A percentile compares a stretch with the other conserved stretches of the same genome.
These are phyloP conservation scores for Amylocarpus encephaloides DNA, from an alignment of 2,329 filamentous ascomycete genomes.

Conservation along the genomic window DNA sequence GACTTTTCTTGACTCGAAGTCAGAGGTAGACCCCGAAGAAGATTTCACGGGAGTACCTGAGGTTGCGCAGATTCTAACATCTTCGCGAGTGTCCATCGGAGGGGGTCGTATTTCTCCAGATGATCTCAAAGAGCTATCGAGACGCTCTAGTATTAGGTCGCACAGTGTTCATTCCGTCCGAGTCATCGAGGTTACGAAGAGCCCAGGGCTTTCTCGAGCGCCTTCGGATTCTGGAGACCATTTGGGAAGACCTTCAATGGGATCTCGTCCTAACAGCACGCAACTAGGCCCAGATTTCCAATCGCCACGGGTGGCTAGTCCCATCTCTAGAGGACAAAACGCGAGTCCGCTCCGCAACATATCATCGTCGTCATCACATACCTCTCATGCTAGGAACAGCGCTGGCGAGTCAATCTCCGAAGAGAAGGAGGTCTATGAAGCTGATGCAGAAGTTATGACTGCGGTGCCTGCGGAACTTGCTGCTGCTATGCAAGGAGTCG, in stretches of 20 bases:
- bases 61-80: constrained; percentile 31
- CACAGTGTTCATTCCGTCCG: constrained; percentile 29
- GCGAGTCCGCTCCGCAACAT: constrained; percentile 23
- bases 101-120: constrained; percentile 22
- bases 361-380: constrained; percentile 17
- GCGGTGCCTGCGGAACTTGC: constrained; percentile 23
- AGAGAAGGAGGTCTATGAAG: constrained; percentile 19
- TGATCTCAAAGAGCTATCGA: constrained; percentile 17
- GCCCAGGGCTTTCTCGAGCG: constrained; percentile 19
- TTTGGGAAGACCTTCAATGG: constrained; percentile 13
- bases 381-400: constrained; percentile 14
- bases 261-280: constrained; percentile 22
- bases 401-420: constrained; percentile 27
- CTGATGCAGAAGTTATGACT: constrained; percentile 11
- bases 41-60: constrained; percentile 26
- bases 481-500: constrained; percentile 24
- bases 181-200: constrained; percentile 29
- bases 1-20: constrained; percentile 14
- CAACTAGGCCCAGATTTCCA: constrained; percentile 19
- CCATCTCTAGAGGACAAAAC: constrained; percentile 19
- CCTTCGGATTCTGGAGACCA: constrained; percentile 20
- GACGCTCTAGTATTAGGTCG: constrained; percentile 25
- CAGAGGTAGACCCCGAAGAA: constrained; percentile 22
- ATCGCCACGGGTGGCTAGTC: constrained; percentile 22
- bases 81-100: constrained; percentile 30